A percentile compares a stretch with the other conserved stretches of the same genome.
Conservation (phyloP, 306 rosid species). For the Vigna hirtella region DNA sequence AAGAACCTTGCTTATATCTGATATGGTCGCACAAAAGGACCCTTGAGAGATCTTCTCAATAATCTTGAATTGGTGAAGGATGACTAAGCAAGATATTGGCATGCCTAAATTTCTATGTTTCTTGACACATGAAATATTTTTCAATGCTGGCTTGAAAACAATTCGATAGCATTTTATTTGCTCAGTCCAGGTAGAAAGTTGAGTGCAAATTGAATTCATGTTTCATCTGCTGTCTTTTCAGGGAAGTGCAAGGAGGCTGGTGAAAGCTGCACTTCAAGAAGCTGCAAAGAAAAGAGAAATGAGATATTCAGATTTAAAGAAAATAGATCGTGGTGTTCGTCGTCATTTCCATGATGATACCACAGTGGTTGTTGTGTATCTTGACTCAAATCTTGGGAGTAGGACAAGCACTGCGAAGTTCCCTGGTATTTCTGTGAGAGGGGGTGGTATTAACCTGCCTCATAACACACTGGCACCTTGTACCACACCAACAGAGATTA, state of each 20-base stretch:
- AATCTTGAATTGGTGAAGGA: neutral
- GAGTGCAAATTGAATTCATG: slow-evolving; percentile 14
- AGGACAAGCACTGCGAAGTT: slow-evolving; percentile 76
- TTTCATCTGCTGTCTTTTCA: slow-evolving; percentile 52
- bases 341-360: slow-evolving; percentile 98
- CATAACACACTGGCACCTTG: slow-evolving; percentile 77
- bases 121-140: slow-evolving; percentile 1
- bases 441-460: slow-evolving; percentile 85
- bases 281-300: slow-evolving; percentile 99
- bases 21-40: neutral
- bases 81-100: neutral
- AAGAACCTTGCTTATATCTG: neutral
- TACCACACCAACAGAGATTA: slow-evolving; percentile 62
- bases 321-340: slow-evolving; percentile 95
- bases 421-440: slow-evolving; percentile 74
- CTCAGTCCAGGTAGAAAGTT: neutral
- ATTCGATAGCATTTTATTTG: neutral
- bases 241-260: slow-evolving; percentile 96
- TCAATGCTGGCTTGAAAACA: neutral
- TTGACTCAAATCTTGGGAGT: slow-evolving; percentile 76
- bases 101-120: neutral
- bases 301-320: slow-evolving; percentile 97
- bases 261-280: slow-evolving; percentile 82
- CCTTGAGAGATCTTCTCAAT: neutral
- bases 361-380: slow-evolving; percentile 89